Evolutionary conservation across 2,329 filamentous ascomycete species (phyloP).

Genomic region (Knoxdaviesia proteae): DNA sequence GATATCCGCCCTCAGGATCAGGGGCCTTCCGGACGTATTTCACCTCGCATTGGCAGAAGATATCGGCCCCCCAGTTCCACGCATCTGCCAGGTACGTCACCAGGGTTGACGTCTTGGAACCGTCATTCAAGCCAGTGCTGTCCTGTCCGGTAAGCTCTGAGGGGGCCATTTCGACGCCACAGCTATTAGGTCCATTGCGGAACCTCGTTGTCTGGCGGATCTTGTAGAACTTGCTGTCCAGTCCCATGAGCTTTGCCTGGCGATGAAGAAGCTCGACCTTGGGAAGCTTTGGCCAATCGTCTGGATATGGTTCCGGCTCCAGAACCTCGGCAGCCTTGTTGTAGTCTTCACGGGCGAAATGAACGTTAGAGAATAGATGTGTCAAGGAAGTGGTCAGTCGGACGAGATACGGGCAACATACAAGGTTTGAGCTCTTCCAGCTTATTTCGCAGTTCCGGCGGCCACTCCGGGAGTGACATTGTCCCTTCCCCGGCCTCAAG

Average conservation of each 20-base stretch:
- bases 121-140: constrained; percentile 43
- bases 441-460: constrained; percentile 28
- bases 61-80: constrained; percentile 52
- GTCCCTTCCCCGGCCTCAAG: constrained; percentile 34
- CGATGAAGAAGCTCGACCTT: constrained; percentile 35
- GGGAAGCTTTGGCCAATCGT: constrained; percentile 32
- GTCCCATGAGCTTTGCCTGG: constrained; percentile 31
- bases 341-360: constrained; percentile 25
- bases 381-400: not conserved
- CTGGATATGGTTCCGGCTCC: constrained; percentile 36
- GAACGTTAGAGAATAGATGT: not conserved
- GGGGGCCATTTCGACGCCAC: constrained; percentile 41
- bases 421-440: constrained; percentile 23
- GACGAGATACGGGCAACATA: constrained; percentile 12
- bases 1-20: constrained; percentile 28
- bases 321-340: constrained; percentile 31
- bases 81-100: constrained; percentile 49
- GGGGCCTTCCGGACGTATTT: constrained; percentile 35
- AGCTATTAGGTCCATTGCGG: constrained; percentile 34
- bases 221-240: constrained; percentile 29
- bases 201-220: constrained; percentile 44
- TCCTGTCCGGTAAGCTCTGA: constrained; percentile 42
- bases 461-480: constrained; percentile 34
- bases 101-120: constrained; percentile 43
- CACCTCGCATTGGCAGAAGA: constrained; percentile 51